Conservation (phyloP, 495 filamentous ascomycete genomes). For the Penicillium ochrochloron region DNA sequence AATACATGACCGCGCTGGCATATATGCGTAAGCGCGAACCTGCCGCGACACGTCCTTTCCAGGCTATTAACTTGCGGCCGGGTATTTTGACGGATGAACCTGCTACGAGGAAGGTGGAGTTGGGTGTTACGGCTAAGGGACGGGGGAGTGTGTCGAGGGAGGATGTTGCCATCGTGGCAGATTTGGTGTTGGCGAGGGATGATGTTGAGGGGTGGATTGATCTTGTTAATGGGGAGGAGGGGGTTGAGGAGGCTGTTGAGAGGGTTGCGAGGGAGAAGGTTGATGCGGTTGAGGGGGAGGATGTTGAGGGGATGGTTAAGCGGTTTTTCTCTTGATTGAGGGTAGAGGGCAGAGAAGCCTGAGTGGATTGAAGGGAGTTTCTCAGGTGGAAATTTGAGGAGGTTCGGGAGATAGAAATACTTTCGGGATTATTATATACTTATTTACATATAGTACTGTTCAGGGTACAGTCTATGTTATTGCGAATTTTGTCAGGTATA, state of each 20-base stretch:
- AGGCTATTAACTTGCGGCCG: slow-evolving; percentile 71
- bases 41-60: slow-evolving; percentile 48
- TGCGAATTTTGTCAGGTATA: slow-evolving; percentile 4
- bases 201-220: slow-evolving; percentile 66
- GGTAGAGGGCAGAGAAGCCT: not conserved
- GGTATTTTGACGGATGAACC: slow-evolving; percentile 63
- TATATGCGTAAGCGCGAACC: slow-evolving; percentile 51
- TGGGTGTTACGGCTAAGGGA: slow-evolving; percentile 63
- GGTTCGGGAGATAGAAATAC: not conserved
- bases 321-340: slow-evolving; percentile 37
- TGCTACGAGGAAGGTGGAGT: slow-evolving; percentile 61
- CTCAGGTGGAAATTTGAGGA: not conserved
- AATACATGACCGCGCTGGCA: slow-evolving; percentile 65
- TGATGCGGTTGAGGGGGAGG: slow-evolving; percentile 69
- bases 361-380: not conserved
- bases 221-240: slow-evolving; percentile 62
- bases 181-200: slow-evolving; percentile 63
- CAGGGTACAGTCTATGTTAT: not conserved
- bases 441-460: not conserved
- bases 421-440: slow-evolving; percentile 3
- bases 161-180: slow-evolving; percentile 72
- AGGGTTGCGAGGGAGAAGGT: slow-evolving; percentile 64
- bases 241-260: slow-evolving; percentile 64
- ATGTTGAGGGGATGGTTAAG: slow-evolving; percentile 55
- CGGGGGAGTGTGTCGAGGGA: slow-evolving; percentile 63